Conservation (phyloP, 306 rosid genomes). For the Casuarina glauca region DNA sequence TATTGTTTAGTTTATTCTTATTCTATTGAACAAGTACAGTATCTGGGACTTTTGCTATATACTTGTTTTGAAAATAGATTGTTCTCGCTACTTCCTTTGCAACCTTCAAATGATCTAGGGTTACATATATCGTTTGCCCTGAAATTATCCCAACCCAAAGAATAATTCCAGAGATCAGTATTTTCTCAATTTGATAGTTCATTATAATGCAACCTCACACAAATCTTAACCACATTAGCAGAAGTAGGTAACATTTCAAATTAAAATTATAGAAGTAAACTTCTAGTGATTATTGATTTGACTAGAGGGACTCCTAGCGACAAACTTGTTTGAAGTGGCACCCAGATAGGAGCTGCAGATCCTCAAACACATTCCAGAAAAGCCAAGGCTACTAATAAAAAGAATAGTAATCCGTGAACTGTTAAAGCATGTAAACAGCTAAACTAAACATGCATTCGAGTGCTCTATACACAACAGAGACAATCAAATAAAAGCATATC, state of each 20-base stretch:
- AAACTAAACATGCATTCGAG: not conserved
- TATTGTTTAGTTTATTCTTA: not conserved
- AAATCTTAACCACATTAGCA: not conserved
- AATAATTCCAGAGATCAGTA: not conserved
- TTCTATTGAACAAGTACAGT: too few species aligned
- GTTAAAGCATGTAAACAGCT: slow-evolving; percentile 13
- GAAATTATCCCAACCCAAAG: not conserved
- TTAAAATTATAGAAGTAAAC: not conserved
- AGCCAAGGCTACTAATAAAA: too few species aligned
- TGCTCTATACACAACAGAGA: slow-evolving; percentile 10
- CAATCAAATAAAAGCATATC: slow-evolving; percentile 38
- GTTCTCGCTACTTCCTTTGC: not conserved
- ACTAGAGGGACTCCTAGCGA: too few species aligned
- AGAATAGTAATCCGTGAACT: not conserved
- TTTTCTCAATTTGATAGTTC: not conserved
- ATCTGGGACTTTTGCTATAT: not conserved
- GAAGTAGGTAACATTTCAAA: not conserved
- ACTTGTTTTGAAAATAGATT: not conserved
- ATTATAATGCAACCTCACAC: not conserved
- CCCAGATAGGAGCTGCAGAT: too few species aligned
- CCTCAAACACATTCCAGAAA: too few species aligned
- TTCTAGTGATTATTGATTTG: too few species aligned
- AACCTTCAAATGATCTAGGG: not conserved
- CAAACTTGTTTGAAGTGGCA: too few species aligned
- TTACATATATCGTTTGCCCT: not conserved